phyloP scores from a whole-genome alignment of 1,284 basidiomycete genomes.

The Sanghuangporus baumii region DNA sequence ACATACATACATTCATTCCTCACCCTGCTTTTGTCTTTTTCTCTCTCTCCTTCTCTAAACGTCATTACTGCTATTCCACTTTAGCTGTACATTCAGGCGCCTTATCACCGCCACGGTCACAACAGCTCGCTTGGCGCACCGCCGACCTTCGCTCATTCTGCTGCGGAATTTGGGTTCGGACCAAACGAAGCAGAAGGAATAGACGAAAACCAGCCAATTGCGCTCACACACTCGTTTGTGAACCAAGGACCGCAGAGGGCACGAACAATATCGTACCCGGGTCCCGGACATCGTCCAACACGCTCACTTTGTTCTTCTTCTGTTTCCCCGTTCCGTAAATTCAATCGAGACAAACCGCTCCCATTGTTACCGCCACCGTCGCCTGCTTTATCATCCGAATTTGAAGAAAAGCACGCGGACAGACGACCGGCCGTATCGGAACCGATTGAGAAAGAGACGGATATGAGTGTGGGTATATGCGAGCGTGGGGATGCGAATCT shows the following conservation, averaged over 20 bases:
- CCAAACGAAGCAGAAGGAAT: not conserved
- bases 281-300: conserved; percentile 4
- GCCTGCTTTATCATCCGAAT: not conserved
- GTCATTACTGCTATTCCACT: not conserved
- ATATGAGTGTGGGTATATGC: conserved; percentile 8
- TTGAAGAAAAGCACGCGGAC: not conserved
- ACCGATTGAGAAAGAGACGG: not conserved
- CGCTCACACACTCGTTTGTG: conserved; percentile 4
- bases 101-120: conserved; percentile 4
- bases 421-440: not conserved
- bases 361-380: conserved; percentile 4
- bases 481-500: not conserved
- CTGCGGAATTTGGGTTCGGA: not conserved
- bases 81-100: conserved; percentile 1
- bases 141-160: not conserved
- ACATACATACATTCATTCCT: not conserved
- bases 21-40: not conserved
- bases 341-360: conserved; percentile 9
- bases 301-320: conserved; percentile 1
- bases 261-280: conserved; percentile 9
- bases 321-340: not conserved
- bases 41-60: not conserved
- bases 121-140: conserved; percentile 8
- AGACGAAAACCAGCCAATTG: not conserved
- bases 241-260: conserved; percentile 1